Evolutionary conservation across 805 yeast species (phyloP), one percentile per base, ranked within the genome.

Genomic region (Starmerella ratchasimensis): DNA sequence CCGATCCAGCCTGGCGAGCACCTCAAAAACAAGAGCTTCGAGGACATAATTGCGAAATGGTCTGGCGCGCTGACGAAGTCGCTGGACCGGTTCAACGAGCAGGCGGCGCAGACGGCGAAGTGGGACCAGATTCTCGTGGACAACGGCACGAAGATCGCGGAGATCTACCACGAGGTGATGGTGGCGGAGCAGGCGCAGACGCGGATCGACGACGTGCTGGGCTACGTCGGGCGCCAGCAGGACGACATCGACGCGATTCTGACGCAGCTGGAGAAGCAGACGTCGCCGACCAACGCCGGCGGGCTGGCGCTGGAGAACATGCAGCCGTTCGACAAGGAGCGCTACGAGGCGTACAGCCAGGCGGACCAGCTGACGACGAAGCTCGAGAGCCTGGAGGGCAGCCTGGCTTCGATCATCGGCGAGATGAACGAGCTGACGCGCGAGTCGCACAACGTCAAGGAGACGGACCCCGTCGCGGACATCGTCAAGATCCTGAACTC

Each of bases 21-120:
- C 4, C 68, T 90, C 26, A 84, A 81, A 50, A 90, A 90, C 60
- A 83, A 83, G 57, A 83, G 95, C 1, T 64, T 90, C 53, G 97
- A 90, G 52, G 97, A 90, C 55, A 68, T 90, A 47, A 80, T 90
- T 30, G 72, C 84, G 11, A 84, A 80, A 58, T 90, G 98, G 98
- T 80, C 96, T 0, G 73, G 74, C 39, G 93, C 90, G 48, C 60
- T 90, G 42, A 66, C 88, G 2, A 67, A 71, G 11, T 74, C 90
- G 0, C 71, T 88, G 2, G 67, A 69, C 19, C 76, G 80, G 26
- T 90, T 86, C 60, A 77, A 76, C 41, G 59, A 66, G 10, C 88
- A 82, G 55, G 75, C 94, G 7, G 63, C 66, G 18, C 78, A 77
- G 42, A 74, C 88, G 16, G 74, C 77, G 44, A 68, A 69, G 36